These are phyloP conservation scores for Ceratocystis papillata DNA, from an alignment of 2,329 filamentous ascomycete species.

Conservation along the genomic window DNA sequence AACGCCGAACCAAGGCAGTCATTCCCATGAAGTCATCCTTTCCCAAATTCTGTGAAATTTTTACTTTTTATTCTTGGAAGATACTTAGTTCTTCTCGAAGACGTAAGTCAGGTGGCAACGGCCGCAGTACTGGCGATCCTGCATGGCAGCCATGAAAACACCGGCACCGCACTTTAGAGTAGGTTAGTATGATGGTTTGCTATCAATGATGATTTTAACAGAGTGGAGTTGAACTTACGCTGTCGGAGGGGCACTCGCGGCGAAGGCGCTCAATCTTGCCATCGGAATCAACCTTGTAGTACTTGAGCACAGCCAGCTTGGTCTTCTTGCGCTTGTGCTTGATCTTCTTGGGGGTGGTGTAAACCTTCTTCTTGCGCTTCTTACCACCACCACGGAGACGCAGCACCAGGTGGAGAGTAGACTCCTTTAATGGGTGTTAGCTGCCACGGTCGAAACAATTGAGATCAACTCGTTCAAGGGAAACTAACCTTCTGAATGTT, in stretches of 20 bases:
- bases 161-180: constrained; percentile 77
- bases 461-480: not conserved
- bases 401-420: constrained; percentile 93
- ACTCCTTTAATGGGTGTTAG: constrained; percentile 31
- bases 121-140: constrained; percentile 96
- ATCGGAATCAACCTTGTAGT: constrained; percentile 99
- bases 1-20: constrained; percentile 25
- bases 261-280: constrained; percentile 99
- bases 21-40: constrained; percentile 25
- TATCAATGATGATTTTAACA: constrained; percentile 28
- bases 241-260: constrained; percentile 89
- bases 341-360: constrained; percentile 99
- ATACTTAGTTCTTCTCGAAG: constrained; percentile 54
- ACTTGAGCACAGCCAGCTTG: constrained; percentile 99
- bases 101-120: constrained; percentile 64
- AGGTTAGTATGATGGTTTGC: constrained; percentile 27
- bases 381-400: constrained; percentile 97
- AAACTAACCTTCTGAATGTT: constrained; percentile 96
- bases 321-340: constrained; percentile 99
- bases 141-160: constrained; percentile 99
- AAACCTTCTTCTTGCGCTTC: constrained; percentile 99
- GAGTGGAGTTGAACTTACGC: constrained; percentile 47
- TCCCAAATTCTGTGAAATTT: constrained; percentile 24
- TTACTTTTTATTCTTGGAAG: constrained; percentile 25
- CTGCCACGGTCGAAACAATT: not conserved